These are phyloP conservation scores for Pseudofabraea citricarpa DNA, from an alignment of 2,329 filamentous ascomycete genomes.

Conservation along the genomic window DNA sequence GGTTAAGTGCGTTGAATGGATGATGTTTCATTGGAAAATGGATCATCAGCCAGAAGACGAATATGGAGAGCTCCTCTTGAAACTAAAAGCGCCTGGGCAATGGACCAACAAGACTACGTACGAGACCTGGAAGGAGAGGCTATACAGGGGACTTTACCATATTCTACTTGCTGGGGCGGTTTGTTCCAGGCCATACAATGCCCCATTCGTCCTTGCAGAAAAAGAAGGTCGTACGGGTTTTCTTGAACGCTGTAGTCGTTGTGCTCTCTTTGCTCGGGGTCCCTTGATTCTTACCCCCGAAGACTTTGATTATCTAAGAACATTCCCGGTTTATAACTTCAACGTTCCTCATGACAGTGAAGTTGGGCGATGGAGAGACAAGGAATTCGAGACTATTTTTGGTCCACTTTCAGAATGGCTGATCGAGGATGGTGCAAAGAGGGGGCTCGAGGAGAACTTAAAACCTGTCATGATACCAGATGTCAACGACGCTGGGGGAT, in stretches of 20 bases:
- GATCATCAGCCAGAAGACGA: not conserved
- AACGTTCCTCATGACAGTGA: not conserved
- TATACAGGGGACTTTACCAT: not conserved
- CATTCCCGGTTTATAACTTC: not conserved
- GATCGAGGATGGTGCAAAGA: not conserved
- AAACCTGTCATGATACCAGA: not conserved
- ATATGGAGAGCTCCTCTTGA: not conserved
- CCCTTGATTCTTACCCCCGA: not conserved
- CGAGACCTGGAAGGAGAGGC: not conserved
- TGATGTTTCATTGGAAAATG: not conserved
- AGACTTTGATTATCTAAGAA: slow-evolving; percentile 1
- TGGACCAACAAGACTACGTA: not conserved
- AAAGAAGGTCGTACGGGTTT: not conserved
- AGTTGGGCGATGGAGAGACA: not conserved
- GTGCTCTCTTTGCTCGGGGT: not conserved
- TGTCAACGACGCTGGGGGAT: not conserved
- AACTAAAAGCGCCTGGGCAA: not conserved
- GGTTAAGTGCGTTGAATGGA: not conserved
- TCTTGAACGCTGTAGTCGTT: not conserved
- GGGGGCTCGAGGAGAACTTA: not conserved
- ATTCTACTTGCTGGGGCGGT: not conserved
- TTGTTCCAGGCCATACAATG: not conserved
- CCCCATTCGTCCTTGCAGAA: not conserved
- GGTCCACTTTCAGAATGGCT: not conserved
- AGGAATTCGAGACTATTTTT: not conserved